A percentile compares a stretch with the other conserved stretches of the same genome.
Conservation (phyloP, 148 eudicot species). For the Limonium bicolor region DNA sequence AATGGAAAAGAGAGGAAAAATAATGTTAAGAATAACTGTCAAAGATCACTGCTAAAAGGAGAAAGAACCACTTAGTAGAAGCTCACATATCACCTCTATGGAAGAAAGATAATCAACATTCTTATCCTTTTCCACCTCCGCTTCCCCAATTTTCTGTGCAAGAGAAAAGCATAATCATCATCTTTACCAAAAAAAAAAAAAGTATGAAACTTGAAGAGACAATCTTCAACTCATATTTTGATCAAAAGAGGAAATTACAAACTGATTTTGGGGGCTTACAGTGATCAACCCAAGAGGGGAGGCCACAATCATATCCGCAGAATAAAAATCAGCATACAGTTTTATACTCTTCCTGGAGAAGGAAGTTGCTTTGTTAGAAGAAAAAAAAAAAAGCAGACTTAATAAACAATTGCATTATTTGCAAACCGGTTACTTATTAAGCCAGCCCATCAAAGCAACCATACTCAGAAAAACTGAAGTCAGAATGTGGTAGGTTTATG, state of each 20-base stretch:
- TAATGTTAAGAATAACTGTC: neutral
- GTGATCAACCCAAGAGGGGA: slow-evolving; percentile 87
- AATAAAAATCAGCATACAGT: slow-evolving; percentile 72
- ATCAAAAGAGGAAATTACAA: slow-evolving; percentile 2
- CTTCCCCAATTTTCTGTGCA: slow-evolving; percentile 91
- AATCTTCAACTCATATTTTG: neutral
- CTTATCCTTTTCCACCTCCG: slow-evolving; percentile 53
- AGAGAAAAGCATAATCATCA: too few species aligned
- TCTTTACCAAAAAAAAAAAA: too few species aligned
- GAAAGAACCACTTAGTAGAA: neutral
- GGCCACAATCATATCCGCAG: slow-evolving; percentile 78
- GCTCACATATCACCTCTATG: slow-evolving; percentile 46
- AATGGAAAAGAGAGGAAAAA: slow-evolving; percentile 5
- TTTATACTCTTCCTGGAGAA: slow-evolving; percentile 51
- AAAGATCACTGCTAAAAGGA: neutral
- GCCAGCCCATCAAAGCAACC: too few species aligned
- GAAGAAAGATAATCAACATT: slow-evolving; percentile 92
- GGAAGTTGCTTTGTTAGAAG: too few species aligned
- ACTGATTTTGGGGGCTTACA: slow-evolving; percentile 32
- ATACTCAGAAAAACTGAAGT: too few species aligned
- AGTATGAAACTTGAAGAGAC: slow-evolving; percentile 4
- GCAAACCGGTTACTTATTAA: too few species aligned
- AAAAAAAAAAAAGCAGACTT: too few species aligned
- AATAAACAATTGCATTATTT: too few species aligned
- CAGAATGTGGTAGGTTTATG: too few species aligned